phyloP scores from a whole-genome alignment of 345 rosid species.

The Linum lewisii region DNA sequence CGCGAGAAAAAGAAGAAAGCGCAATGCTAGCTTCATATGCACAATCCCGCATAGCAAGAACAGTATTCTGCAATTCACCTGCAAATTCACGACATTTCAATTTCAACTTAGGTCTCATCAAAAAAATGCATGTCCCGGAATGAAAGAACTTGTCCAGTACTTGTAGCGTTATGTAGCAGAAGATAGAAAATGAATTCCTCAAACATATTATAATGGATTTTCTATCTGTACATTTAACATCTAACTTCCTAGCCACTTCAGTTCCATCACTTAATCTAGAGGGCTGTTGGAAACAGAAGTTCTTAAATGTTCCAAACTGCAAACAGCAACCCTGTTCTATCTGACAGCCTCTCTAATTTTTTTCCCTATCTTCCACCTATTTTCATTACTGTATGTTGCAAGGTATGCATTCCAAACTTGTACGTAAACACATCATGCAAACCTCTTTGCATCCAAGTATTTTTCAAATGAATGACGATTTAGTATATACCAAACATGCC shows the following conservation, averaged over 20 bases:
- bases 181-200: neutral
- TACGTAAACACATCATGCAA: no score
- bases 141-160: neutral
- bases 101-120: neutral
- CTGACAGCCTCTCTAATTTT: no score
- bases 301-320: neutral
- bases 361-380: no score
- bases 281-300: neutral
- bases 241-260: neutral
- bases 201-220: no score
- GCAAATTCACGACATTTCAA: slow-evolving; percentile 9
- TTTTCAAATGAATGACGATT: neutral
- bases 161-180: neutral
- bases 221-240: neutral
- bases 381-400: no score
- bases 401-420: no score
- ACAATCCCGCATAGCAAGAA: slow-evolving; percentile 81
- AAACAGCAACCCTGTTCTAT: neutral
- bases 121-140: neutral
- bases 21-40: slow-evolving; percentile 78
- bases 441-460: neutral
- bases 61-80: slow-evolving; percentile 71
- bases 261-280: neutral
- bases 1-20: slow-evolving; percentile 57
- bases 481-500: neutral